phyloP scores from a whole-genome alignment of 768 basidiomycete species.

The Pleurotus pulmonarius region DNA sequence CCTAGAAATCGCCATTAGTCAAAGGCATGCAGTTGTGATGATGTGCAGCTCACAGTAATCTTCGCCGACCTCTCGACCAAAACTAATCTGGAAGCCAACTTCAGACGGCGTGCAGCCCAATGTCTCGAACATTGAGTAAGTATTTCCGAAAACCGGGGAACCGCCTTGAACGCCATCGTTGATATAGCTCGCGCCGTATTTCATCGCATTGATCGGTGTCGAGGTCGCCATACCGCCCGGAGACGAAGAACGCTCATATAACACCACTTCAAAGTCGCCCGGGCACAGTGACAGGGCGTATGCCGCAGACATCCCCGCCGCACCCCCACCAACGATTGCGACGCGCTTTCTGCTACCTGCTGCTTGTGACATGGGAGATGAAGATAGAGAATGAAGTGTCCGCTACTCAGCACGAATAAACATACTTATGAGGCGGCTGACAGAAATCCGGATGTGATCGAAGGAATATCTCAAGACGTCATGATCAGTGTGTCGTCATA shows the following conservation, averaged over 20 bases:
- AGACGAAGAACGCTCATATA: slow-evolving; percentile 24
- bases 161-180: slow-evolving; percentile 31
- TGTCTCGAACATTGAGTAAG: slow-evolving; percentile 27
- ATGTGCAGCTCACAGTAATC: slow-evolving; percentile 18
- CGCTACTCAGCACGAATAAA: no score
- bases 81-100: slow-evolving; percentile 28
- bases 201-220: slow-evolving; percentile 17
- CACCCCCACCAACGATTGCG: slow-evolving; percentile 27
- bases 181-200: slow-evolving; percentile 26
- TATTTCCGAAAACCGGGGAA: slow-evolving; percentile 26
- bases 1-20: not conserved
- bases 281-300: slow-evolving; percentile 27
- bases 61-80: slow-evolving; percentile 22
- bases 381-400: no score
- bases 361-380: not conserved
- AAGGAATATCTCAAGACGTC: not conserved
- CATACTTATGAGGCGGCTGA: no score
- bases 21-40: not conserved
- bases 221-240: slow-evolving; percentile 29
- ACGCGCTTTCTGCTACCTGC: slow-evolving; percentile 15
- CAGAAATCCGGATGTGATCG: no score
- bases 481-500: not conserved
- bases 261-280: slow-evolving; percentile 21
- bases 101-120: slow-evolving; percentile 24
- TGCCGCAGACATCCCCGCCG: slow-evolving; percentile 27